A percentile compares a stretch with the other conserved stretches of the same genome.
Evolutionary conservation across 139 green algal species (phyloP).

Genomic region (Coccomyxa sp.): DNA sequence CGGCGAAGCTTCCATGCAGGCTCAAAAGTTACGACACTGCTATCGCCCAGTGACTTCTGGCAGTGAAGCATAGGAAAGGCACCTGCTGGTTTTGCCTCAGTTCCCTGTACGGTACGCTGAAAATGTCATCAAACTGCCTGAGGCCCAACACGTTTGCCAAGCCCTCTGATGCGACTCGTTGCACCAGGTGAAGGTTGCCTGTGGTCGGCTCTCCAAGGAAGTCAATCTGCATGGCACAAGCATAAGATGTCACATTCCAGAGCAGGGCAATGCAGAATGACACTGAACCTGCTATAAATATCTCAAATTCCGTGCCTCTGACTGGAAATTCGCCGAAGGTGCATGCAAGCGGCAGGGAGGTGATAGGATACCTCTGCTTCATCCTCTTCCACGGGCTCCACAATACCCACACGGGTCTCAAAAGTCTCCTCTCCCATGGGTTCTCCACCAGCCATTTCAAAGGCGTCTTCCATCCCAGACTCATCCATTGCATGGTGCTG

Average conservation of each 20-base stretch:
- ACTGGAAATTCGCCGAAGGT: too few species aligned
- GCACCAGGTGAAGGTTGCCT: conserved; percentile 67
- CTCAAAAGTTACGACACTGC: background rate
- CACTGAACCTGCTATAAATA: too few species aligned
- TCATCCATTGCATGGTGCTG: too few species aligned
- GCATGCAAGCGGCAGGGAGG: too few species aligned
- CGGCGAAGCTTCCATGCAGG: background rate
- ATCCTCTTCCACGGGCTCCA: conserved; percentile 52
- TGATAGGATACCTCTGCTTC: conserved; percentile 41
- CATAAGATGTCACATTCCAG: too few species aligned
- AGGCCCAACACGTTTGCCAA: conserved; percentile 57
- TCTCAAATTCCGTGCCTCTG: too few species aligned
- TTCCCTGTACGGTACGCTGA: conserved; percentile 26
- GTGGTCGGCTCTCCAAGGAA: conserved; percentile 66
- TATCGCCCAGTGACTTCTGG: too few species aligned
- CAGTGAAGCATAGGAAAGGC: background rate
- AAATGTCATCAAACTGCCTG: conserved; percentile 44
- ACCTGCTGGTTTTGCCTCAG: conserved; percentile 39
- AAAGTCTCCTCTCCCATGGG: conserved; percentile 40
- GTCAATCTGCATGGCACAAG: conserved; percentile 50
- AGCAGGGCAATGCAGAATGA: too few species aligned
- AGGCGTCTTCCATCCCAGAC: too few species aligned
- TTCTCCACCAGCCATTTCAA: too few species aligned
- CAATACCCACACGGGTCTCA: conserved; percentile 41
- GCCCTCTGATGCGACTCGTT: conserved; percentile 21